Conservation (phyloP, 176 grass and related monocot species). For the Avena eriantha region DNA sequence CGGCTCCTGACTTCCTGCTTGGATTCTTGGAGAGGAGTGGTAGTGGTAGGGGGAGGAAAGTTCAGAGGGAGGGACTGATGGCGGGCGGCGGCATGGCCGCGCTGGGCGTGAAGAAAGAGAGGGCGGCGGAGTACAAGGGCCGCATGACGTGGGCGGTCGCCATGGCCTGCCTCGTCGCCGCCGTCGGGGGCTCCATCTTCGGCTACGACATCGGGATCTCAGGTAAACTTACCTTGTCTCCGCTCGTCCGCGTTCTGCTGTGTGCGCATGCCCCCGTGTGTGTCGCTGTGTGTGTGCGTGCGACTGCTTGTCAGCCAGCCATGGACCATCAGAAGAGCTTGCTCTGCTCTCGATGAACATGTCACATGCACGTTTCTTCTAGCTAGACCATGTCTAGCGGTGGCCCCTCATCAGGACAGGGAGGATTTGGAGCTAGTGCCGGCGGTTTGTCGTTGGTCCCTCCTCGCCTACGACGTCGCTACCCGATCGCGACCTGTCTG, state of each 20-base stretch:
- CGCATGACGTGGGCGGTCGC: conserved; percentile 78
- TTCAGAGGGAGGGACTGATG: conserved; percentile 39
- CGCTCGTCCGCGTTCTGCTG: neutral
- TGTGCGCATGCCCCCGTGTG: neutral
- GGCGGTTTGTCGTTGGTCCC: neutral
- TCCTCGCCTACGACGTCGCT: conserved; percentile 12
- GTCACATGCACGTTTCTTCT: neutral
- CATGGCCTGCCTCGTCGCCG: conserved; percentile 82
- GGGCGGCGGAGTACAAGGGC: conserved; percentile 88
- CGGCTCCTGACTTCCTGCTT: neutral
- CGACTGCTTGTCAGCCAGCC: neutral
- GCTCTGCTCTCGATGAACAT: neutral
- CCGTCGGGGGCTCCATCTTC: conserved; percentile 89
- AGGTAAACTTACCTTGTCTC: conserved; percentile 27
- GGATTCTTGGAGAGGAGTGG: neutral
- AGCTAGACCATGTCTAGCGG: neutral
- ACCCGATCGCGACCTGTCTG: conserved; percentile 3
- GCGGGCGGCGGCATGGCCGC: conserved; percentile 64
- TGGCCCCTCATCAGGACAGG: neutral
- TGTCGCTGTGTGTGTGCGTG: neutral
- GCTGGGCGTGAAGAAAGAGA: conserved; percentile 75
- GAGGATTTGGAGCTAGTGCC: conserved; percentile 21
- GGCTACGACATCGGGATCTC: conserved; percentile 95
- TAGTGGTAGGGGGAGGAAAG: too few relatives aligned
- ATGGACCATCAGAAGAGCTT: neutral